A percentile compares a stretch with the other conserved stretches of the same genome.
Evolutionary conservation across 192 early-diverging fungal genomes (phyloP).

Genomic region (Podila epigama): DNA sequence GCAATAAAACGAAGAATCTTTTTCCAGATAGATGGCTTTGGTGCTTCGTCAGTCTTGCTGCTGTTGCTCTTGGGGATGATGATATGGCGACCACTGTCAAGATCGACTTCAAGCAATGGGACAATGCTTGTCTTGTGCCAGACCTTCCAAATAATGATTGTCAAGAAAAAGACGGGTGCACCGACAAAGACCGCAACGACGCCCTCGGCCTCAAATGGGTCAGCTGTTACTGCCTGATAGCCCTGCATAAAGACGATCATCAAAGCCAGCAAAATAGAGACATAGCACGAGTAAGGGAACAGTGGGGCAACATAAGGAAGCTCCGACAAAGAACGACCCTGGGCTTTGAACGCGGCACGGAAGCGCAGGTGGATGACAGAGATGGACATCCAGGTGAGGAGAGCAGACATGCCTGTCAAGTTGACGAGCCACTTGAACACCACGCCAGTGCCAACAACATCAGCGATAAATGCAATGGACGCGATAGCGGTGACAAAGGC

Average conservation of each 20-base stretch:
- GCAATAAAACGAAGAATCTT: not conserved
- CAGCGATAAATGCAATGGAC: slow-evolving; percentile 59
- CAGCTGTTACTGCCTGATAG: slow-evolving; percentile 58
- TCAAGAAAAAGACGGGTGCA: slow-evolving; percentile 64
- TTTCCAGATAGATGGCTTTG: not conserved
- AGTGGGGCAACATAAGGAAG: slow-evolving; percentile 78
- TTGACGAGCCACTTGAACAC: slow-evolving; percentile 73
- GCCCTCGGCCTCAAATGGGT: slow-evolving; percentile 55
- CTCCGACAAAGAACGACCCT: slow-evolving; percentile 51
- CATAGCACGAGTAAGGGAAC: slow-evolving; percentile 63
- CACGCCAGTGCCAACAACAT: slow-evolving; percentile 54
- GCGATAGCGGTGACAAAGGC: slow-evolving; percentile 59
- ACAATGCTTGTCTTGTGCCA: slow-evolving; percentile 63
- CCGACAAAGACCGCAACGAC: slow-evolving; percentile 63
- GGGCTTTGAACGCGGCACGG: slow-evolving; percentile 76
- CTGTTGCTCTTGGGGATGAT: not conserved
- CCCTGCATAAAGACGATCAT: slow-evolving; percentile 69
- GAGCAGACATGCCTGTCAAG: slow-evolving; percentile 74
- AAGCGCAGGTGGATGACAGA: slow-evolving; percentile 82
- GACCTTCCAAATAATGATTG: slow-evolving; percentile 65
- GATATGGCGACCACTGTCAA: slow-evolving; percentile 42
- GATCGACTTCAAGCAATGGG: slow-evolving; percentile 64
- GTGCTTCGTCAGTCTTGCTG: not conserved
- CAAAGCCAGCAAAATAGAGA: slow-evolving; percentile 64
- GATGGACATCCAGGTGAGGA: slow-evolving; percentile 87